Base-by-base conservation (phyloP, 176 grass and related monocot species). In the Eleusine coracana region DNA sequence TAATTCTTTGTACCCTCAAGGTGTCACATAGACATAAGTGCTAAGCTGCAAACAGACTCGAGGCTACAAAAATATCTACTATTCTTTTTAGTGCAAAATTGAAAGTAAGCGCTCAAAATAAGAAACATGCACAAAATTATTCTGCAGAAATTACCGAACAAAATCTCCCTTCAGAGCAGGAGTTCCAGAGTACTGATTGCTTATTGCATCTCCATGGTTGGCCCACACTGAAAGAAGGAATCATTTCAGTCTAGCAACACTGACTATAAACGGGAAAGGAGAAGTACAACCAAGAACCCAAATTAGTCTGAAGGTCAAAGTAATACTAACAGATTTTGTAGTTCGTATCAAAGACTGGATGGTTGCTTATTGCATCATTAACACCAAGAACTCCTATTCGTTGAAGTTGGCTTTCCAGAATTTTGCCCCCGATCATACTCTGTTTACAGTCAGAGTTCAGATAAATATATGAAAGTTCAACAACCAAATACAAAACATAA, bases 171-270 rank as follows among this genome's bases (percentile, higher is more conserved):
- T 99, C 70, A 99, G 78, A 42, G 96, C 96, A 56, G 91, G 89
- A 90, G 96, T 99, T 70, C 96, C 96, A 31, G 96, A 99, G 83
- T 99, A 99, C 88, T 96, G 96, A 82, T 92, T 96, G 80, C 93
- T 99, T 88, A 99, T 92, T 80, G 90, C 91, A 93, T 99, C 96
- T 84, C 96, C 96, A 90, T 99, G 96, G 80, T 92, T 96, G 44
- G 93, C 96, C 93, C 96, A 99, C 87, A 99, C 96, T 99, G 76
- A 84, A 86, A 88, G 71, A 11, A 70, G 16, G 18, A 86, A 67
- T 60, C 18, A 77, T 69, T 74, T 73, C n/a, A 73, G n/a, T 75
- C 36, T 61, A 84, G 63, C 27, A 83, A 70, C 62, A 75, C 13
- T 5, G 29, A 40, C 74, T 46, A 86, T 63, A 79, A 44, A 42